These are phyloP conservation scores for Lachnellula cervina DNA, from an alignment of 2,329 filamentous ascomycete species.

Conservation along the genomic window DNA sequence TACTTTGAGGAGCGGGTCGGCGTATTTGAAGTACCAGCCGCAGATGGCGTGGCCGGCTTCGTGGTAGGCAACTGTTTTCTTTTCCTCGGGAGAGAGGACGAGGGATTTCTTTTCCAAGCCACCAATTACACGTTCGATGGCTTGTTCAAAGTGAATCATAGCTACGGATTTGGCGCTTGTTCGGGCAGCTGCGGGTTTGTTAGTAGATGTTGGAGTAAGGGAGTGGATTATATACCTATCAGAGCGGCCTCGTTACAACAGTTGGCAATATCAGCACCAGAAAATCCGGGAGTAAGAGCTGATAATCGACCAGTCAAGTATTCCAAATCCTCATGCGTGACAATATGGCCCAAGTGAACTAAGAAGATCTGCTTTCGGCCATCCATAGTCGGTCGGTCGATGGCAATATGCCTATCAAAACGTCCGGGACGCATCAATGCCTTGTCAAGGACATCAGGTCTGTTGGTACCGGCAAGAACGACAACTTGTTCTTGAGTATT, in stretches of 20 bases:
- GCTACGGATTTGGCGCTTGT: slow-evolving; percentile 72
- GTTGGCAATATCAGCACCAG: slow-evolving; percentile 96
- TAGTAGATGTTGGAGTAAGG: slow-evolving; percentile 24
- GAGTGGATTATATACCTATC: slow-evolving; percentile 63
- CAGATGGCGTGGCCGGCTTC: slow-evolving; percentile 98
- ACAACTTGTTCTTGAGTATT: slow-evolving; percentile 96
- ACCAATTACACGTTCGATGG: slow-evolving; percentile 94
- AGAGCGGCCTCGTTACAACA: slow-evolving; percentile 96
- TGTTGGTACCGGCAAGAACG: slow-evolving; percentile 92
- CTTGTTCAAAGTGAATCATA: slow-evolving; percentile 92
- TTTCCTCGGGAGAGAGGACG: slow-evolving; percentile 88
- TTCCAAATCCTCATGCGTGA: slow-evolving; percentile 85
- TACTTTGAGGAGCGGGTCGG: slow-evolving; percentile 96
- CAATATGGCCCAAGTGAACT: slow-evolving; percentile 91
- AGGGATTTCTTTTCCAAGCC: slow-evolving; percentile 96
- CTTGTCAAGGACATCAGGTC: slow-evolving; percentile 90
- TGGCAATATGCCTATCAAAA: slow-evolving; percentile 93
- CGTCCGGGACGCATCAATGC: slow-evolving; percentile 94
- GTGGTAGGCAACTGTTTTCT: slow-evolving; percentile 94
- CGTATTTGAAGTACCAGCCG: slow-evolving; percentile 94
- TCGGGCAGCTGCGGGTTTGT: slow-evolving; percentile 66
- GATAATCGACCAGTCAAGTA: slow-evolving; percentile 83
- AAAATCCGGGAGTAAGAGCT: slow-evolving; percentile 91
- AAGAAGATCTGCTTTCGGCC: slow-evolving; percentile 93
- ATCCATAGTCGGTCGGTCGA: slow-evolving; percentile 94